Evolutionary conservation across 768 basidiomycete species (phyloP).

Genomic region (Termitomyces sp.): DNA sequence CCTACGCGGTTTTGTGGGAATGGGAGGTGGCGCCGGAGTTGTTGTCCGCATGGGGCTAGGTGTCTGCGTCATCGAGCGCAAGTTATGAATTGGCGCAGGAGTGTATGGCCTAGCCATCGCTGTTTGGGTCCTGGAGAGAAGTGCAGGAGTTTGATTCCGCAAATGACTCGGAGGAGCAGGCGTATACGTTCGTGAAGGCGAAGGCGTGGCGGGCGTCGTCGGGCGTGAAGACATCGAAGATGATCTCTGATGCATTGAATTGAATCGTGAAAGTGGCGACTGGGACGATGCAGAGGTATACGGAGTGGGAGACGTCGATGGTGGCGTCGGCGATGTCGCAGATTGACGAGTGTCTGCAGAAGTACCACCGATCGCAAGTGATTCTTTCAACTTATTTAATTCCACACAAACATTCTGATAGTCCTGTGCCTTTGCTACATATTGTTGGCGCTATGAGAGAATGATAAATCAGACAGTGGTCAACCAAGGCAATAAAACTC

Average conservation of each 20-base stretch:
- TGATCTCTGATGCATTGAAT: slow-evolving; percentile 54
- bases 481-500: slow-evolving; percentile 29
- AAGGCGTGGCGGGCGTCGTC: slow-evolving; percentile 41
- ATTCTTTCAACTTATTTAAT: slow-evolving; percentile 53
- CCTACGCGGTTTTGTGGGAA: slow-evolving; percentile 44
- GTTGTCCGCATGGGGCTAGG: slow-evolving; percentile 36
- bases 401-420: slow-evolving; percentile 65
- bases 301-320: slow-evolving; percentile 36
- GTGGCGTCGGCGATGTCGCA: slow-evolving; percentile 30
- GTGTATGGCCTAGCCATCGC: slow-evolving; percentile 33
- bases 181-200: slow-evolving; percentile 38
- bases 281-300: slow-evolving; percentile 29
- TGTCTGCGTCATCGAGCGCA: slow-evolving; percentile 32
- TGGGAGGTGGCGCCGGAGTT: slow-evolving; percentile 28
- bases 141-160: slow-evolving; percentile 31
- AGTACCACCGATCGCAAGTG: slow-evolving; percentile 25
- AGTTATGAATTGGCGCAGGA: slow-evolving; percentile 33
- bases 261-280: slow-evolving; percentile 46
- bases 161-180: slow-evolving; percentile 29
- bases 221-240: slow-evolving; percentile 51
- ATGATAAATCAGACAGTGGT: slow-evolving; percentile 9
- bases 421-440: slow-evolving; percentile 69
- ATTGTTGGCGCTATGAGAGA: slow-evolving; percentile 48
- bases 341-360: slow-evolving; percentile 29
- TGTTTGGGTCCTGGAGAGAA: slow-evolving; percentile 22